Percentiles rank a stretch among this genome's conserved stretches.
phyloP scores from a whole-genome alignment of 1,139 yeast species.

The Suhomyces choctaworum region DNA sequence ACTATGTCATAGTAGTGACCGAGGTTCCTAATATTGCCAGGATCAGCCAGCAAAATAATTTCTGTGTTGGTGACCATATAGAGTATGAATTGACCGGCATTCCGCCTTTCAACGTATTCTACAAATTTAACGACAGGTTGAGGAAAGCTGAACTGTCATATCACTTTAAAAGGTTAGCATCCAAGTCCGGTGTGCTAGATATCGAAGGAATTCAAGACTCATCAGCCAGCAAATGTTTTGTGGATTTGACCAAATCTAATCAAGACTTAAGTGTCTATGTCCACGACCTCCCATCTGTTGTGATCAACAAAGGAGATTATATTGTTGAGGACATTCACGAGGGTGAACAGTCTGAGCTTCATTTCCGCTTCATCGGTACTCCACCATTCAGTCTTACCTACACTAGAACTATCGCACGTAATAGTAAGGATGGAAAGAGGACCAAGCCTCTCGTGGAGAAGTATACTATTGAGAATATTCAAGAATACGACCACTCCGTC shows the following conservation, averaged over 20 bases:
- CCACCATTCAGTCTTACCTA: constrained; percentile 71
- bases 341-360: constrained; percentile 79
- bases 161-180: constrained; percentile 67
- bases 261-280: constrained; percentile 51
- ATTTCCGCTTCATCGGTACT: constrained; percentile 64
- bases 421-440: constrained; percentile 27
- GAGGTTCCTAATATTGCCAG: constrained; percentile 70
- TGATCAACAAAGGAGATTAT: constrained; percentile 73
- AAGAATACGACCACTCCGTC: constrained; percentile 66
- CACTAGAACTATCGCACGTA: constrained; percentile 49
- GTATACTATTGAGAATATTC: constrained; percentile 68
- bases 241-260: constrained; percentile 50
- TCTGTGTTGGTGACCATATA: constrained; percentile 92
- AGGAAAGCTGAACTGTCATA: constrained; percentile 61
- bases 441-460: constrained; percentile 65
- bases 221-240: constrained; percentile 67
- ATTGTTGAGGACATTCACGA: constrained; percentile 84
- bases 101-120: constrained; percentile 75
- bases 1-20: constrained; percentile 56
- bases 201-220: constrained; percentile 76
- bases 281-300: constrained; percentile 90
- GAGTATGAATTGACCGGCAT: constrained; percentile 74
- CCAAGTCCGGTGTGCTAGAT: constrained; percentile 72
- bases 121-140: constrained; percentile 64
- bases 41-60: constrained; percentile 43